Percentiles rank a stretch among this genome's conserved stretches.
Conservation (phyloP, 305 asterid species). For the Fraxinus baroniana region DNA sequence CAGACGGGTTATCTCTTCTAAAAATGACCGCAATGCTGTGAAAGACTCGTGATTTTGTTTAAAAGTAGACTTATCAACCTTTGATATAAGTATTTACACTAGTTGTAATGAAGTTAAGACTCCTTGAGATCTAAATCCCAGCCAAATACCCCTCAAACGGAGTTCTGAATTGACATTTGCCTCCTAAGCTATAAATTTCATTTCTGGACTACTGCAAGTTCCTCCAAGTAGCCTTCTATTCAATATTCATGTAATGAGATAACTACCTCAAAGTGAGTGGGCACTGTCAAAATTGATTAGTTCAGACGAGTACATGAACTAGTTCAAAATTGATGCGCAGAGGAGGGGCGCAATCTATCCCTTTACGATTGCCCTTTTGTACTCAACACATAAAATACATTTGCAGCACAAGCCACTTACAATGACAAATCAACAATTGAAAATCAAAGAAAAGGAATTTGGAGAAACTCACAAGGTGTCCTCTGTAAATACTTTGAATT, state of each 20-base stretch:
- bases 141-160: neutral
- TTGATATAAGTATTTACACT: neutral
- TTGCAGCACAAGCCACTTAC: neutral
- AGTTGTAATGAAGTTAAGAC: neutral
- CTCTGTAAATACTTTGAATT: slow-evolving; percentile 67
- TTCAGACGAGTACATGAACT: neutral
- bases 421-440: neutral
- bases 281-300: neutral
- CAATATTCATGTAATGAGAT: neutral
- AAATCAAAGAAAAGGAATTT: neutral
- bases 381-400: neutral
- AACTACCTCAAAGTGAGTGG: neutral
- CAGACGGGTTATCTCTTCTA: neutral
- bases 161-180: neutral
- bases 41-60: neutral
- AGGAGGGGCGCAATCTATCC: neutral
- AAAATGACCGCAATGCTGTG: neutral
- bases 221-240: neutral
- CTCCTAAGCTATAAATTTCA: neutral
- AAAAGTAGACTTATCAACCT: neutral
- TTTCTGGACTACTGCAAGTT: neutral
- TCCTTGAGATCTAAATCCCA: neutral
- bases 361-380: neutral
- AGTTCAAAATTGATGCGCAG: neutral
- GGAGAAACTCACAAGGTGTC: slow-evolving; percentile 68